Evolutionary conservation across 2,329 filamentous ascomycete genomes (phyloP), one percentile per base, ranked within the genome.

Genomic region (Lachnellula suecica): DNA sequence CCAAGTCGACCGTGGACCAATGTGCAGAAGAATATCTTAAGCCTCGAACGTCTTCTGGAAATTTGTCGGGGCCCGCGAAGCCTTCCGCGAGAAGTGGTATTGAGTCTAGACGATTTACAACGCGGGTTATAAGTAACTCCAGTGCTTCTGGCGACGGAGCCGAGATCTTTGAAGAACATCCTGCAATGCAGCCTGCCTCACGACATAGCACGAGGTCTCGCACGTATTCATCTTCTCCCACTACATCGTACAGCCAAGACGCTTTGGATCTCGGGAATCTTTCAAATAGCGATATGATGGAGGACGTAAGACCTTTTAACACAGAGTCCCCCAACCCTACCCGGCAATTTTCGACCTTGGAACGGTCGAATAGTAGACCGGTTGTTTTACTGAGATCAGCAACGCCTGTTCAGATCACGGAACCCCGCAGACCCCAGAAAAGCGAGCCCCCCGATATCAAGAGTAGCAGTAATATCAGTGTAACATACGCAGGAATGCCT

Each of bases 171-270:
- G 47, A 43, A 42, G 17, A 29, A 40, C 45, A 15, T 27, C 46
- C n/a, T 53, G 11, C 25, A 25, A 19, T 19, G 24, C 46, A 42
- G 24, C 17, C 11, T 9, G 31, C n/a, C 10, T 25, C 17, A 15
- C 37, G 17, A 20, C 17, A n/a, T 29, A 37, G 29, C 10, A 19
- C n/a, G 5, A 38, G 43, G 47, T 31, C 22, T n/a, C 46, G 42
- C 2, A 27, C 45, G 9, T 46, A 52, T 23, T 56, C 31, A 37
- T 58, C 48, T 19, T 56, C 53, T 4, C 44, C 53, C 25, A 23
- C 48, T 2, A 58, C 54, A 10, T 52, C 52, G 9, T 52, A 54
- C 25, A 58, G 58, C 13, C 51, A 52, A 27, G 47, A 47, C 13
- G 9, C 27, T 17, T 15, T 13, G 13, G 40, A 42, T 23, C 8